Conservation (phyloP, 306 rosid genomes). For the Lathyrus tuberosus region DNA sequence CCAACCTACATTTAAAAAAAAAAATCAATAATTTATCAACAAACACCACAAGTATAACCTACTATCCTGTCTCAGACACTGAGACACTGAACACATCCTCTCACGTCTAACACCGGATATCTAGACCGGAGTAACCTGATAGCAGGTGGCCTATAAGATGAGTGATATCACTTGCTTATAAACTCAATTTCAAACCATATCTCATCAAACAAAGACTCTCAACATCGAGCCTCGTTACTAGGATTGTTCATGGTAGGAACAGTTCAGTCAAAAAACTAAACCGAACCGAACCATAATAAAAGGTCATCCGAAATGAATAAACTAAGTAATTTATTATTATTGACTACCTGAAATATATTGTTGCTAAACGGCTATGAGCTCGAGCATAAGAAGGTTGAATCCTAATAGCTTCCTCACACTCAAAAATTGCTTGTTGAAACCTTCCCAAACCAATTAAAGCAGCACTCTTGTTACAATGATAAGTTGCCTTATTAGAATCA, state of each 20-base stretch:
- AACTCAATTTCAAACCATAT: neutral
- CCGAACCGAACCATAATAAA: too few relatives aligned
- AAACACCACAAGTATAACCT: neutral
- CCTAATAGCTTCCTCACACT: constrained; percentile 74
- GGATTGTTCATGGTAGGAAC: too few relatives aligned
- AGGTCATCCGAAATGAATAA: neutral
- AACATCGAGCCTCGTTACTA: neutral
- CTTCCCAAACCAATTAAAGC: constrained; percentile 74
- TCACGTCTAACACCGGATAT: neutral
- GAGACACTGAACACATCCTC: neutral
- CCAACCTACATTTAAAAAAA: constrained; percentile 60
- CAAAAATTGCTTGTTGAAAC: constrained; percentile 61
- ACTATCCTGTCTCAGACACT: neutral
- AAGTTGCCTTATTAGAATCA: constrained; percentile 72
- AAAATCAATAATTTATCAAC: neutral
- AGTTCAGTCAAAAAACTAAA: too few relatives aligned
- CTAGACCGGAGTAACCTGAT: neutral
- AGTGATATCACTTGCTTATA: neutral
- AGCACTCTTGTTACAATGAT: constrained; percentile 81
- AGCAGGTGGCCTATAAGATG: neutral
- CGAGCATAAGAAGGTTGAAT: constrained; percentile 76
- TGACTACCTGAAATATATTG: constrained; percentile 77
- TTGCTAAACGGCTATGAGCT: constrained; percentile 88
- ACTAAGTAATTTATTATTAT: neutral
- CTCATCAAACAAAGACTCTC: neutral